Evolutionary conservation across 306 rosid species (phyloP).

Genomic region (Vicia villosa): DNA sequence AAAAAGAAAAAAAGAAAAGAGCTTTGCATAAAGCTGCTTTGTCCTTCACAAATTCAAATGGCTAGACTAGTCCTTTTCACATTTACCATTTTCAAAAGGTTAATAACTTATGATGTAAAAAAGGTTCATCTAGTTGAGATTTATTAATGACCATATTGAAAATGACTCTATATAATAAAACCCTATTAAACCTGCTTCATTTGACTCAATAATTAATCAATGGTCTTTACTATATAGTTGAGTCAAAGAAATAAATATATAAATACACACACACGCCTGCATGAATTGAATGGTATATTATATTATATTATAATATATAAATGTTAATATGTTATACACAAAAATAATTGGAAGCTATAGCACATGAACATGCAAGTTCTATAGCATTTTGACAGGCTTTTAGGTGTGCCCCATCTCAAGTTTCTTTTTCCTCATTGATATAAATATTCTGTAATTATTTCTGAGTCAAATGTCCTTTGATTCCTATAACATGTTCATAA

Average conservation of each 20-base stretch:
- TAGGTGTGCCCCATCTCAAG: slow-evolving; percentile 44
- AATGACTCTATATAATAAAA: slow-evolving; percentile 31
- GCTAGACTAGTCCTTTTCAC: slow-evolving; percentile 56
- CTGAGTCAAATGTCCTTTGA: slow-evolving; percentile 62
- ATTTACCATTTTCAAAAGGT: slow-evolving; percentile 44
- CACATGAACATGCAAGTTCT: slow-evolving; percentile 49
- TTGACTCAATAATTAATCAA: slow-evolving; percentile 39
- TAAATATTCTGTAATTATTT: slow-evolving; percentile 58
- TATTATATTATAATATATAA: too few relatives aligned
- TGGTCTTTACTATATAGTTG: slow-evolving; percentile 18
- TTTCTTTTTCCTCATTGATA: slow-evolving; percentile 48
- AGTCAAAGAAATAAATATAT: slow-evolving; percentile 19
- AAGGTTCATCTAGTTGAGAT: slow-evolving; percentile 26
- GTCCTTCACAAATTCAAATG: slow-evolving; percentile 52
- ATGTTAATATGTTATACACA: slow-evolving; percentile 25
- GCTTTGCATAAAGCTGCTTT: slow-evolving; percentile 67
- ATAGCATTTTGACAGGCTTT: slow-evolving; percentile 50
- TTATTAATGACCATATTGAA: slow-evolving; percentile 33
- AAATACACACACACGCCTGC: slow-evolving; percentile 4
- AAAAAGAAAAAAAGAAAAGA: slow-evolving; percentile 25
- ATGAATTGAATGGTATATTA: slow-evolving; percentile 32
- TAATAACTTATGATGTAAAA: slow-evolving; percentile 38
- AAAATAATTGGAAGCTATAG: slow-evolving; percentile 42
- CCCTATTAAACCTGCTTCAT: slow-evolving; percentile 44
- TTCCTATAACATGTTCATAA: slow-evolving; percentile 44